These are phyloP conservation scores for Carex cristatella DNA, from an alignment of 176 grass and related monocot genomes.

Conservation along the genomic window DNA sequence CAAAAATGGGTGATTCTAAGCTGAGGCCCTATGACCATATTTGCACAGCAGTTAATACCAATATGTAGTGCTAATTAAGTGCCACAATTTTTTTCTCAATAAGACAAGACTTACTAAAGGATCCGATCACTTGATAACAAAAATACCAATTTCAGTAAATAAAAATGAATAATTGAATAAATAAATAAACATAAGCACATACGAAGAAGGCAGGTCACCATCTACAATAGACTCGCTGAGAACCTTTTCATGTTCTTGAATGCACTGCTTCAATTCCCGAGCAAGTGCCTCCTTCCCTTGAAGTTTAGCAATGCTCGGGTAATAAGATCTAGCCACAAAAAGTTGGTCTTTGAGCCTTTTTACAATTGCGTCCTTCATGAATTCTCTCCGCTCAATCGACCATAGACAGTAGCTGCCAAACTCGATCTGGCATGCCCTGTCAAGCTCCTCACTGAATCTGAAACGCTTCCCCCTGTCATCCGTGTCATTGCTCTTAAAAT, in stretches of 20 bases:
- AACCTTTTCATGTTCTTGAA: slow-evolving; percentile 92
- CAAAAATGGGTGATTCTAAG: neutral
- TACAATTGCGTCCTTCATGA: slow-evolving; percentile 66
- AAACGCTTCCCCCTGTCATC: slow-evolving; percentile 12
- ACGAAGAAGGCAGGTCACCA: slow-evolving; percentile 83
- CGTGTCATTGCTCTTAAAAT: slow-evolving; percentile 27
- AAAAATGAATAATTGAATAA: neutral
- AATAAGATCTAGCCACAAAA: slow-evolving; percentile 88
- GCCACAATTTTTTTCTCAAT: neutral
- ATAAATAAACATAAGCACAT: slow-evolving; percentile 36
- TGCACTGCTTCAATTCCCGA: slow-evolving; percentile 85
- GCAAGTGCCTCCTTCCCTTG: slow-evolving; percentile 60
- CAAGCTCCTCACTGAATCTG: slow-evolving; percentile 64
- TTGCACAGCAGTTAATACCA: neutral
- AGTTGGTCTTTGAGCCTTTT: slow-evolving; percentile 94
- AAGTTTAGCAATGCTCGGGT: slow-evolving; percentile 87
- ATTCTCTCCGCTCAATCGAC: slow-evolving; percentile 89
- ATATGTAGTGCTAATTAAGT: neutral
- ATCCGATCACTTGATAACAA: neutral
- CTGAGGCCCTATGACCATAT: neutral
- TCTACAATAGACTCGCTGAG: slow-evolving; percentile 93
- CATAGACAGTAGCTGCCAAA: slow-evolving; percentile 98
- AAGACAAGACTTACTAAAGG: neutral
- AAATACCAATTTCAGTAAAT: neutral
- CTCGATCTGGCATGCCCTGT: slow-evolving; percentile 81